A percentile compares a stretch with the other conserved stretches of the same genome.
Evolutionary conservation across 2,329 filamentous ascomycete genomes (phyloP).

Genomic region (Pseudogymnoascus sp.): DNA sequence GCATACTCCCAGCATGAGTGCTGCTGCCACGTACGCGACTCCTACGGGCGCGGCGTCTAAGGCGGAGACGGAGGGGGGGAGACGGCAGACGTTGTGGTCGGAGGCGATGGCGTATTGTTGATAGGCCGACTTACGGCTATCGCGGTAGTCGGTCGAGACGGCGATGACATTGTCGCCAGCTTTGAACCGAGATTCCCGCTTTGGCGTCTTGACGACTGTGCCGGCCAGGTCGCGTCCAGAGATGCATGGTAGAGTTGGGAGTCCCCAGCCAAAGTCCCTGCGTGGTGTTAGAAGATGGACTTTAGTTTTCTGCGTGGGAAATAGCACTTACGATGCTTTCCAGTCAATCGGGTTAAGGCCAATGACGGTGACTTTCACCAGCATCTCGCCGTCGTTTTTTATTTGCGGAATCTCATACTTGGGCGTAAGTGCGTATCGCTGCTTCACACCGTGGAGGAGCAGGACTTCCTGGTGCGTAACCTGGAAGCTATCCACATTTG

Average conservation of each 20-base stretch:
- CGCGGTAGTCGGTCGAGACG: slow-evolving; percentile 26
- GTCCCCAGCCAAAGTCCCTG: slow-evolving; percentile 26
- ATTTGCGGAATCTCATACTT: slow-evolving; percentile 39
- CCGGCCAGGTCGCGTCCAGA: slow-evolving; percentile 51
- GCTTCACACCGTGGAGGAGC: slow-evolving; percentile 40
- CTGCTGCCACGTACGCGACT: slow-evolving; percentile 48
- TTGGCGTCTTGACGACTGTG: slow-evolving; percentile 43
- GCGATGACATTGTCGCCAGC: slow-evolving; percentile 40
- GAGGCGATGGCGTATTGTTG: slow-evolving; percentile 44
- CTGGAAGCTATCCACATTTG: neutral
- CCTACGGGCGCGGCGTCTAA: slow-evolving; percentile 23
- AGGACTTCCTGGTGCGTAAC: slow-evolving; percentile 36
- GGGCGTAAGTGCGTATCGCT: slow-evolving; percentile 39
- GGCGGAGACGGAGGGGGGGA: slow-evolving; percentile 17
- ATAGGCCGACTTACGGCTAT: slow-evolving; percentile 24
- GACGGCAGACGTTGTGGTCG: slow-evolving; percentile 24
- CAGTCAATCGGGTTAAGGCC: slow-evolving; percentile 74
- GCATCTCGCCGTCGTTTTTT: slow-evolving; percentile 48
- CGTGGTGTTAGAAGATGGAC: slow-evolving; percentile 52
- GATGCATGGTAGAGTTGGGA: slow-evolving; percentile 25
- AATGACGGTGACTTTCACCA: slow-evolving; percentile 50
- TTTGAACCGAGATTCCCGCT: slow-evolving; percentile 38
- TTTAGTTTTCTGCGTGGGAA: slow-evolving; percentile 50
- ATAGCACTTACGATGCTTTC: slow-evolving; percentile 64
- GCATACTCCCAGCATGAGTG: slow-evolving; percentile 58